These are phyloP conservation scores for Chlorella sp. DNA, from an alignment of 139 green algal genomes.

Conservation along the genomic window DNA sequence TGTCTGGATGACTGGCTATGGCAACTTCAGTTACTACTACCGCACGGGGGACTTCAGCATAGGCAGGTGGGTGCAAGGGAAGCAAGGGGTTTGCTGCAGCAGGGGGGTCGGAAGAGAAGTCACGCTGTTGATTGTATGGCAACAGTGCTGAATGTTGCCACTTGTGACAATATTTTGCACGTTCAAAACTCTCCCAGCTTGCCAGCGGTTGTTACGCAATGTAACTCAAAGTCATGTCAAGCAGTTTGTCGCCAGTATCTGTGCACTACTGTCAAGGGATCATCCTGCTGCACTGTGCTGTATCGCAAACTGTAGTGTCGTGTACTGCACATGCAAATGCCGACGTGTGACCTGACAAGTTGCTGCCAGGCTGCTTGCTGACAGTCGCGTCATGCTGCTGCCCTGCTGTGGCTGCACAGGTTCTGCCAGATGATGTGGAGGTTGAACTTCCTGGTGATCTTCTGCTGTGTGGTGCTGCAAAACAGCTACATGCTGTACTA, in stretches of 20 bases:
- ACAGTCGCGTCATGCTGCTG: no score
- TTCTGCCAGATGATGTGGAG: constrained; percentile 97
- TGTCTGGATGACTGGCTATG: constrained; percentile 97
- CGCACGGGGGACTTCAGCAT: constrained; percentile 50
- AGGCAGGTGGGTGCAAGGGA: constrained; percentile 38
- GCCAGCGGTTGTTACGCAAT: neutral
- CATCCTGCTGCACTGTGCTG: neutral
- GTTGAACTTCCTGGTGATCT: constrained; percentile 87
- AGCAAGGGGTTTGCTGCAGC: no score
- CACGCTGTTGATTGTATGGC: neutral
- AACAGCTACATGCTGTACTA: constrained; percentile 99
- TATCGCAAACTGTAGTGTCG: neutral
- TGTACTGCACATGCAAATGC: neutral
- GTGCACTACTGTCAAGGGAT: neutral
- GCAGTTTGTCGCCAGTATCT: neutral
- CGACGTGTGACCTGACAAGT: neutral
- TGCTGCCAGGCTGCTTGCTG: neutral
- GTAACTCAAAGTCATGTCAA: neutral
- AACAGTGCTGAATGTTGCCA: neutral
- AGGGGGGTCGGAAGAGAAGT: neutral
- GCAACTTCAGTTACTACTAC: constrained; percentile 97
- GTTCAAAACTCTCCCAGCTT: neutral
- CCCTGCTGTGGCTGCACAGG: no score
- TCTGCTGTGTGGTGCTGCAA: constrained; percentile 68
- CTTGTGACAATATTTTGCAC: neutral